Evolutionary conservation across 23 red algal species (phyloP).

Genomic region (Gracilaria domingensis): DNA sequence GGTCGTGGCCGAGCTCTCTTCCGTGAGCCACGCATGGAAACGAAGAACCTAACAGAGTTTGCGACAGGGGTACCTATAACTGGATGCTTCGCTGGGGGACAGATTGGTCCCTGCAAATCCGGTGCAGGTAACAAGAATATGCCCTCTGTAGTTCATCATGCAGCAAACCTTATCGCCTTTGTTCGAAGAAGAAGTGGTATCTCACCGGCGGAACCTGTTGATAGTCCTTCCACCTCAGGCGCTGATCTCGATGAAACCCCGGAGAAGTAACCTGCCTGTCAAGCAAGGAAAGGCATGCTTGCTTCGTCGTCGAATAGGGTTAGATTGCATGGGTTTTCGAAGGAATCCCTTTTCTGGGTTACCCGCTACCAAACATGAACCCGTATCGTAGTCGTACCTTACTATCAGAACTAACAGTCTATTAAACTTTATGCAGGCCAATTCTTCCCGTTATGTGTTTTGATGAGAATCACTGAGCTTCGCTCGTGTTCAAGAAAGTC

Average conservation of each 20-base stretch:
- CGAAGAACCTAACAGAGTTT: conserved; percentile 56
- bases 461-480: background rate
- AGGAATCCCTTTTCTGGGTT: background rate
- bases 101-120: conserved; percentile 57
- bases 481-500: background rate
- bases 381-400: background rate
- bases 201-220: conserved; percentile 52
- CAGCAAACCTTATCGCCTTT: conserved; percentile 57
- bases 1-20: conserved; percentile 55
- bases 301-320: background rate
- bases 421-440: background rate
- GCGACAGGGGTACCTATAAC: conserved; percentile 66
- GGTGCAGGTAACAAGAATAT: conserved; percentile 28
- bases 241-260: conserved; percentile 42
- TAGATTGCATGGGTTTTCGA: background rate
- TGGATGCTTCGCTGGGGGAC: conserved; percentile 68
- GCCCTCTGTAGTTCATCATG: conserved; percentile 64
- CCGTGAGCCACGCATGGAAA: conserved; percentile 68
- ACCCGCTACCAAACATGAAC: background rate
- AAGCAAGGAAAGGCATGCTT: background rate
- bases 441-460: background rate
- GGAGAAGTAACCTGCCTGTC: background rate
- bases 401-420: conserved; percentile 3
- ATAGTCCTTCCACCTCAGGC: conserved; percentile 55
- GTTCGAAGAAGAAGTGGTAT: conserved; percentile 67